Percentiles rank a stretch among this genome's conserved stretches.
Evolutionary conservation across 805 yeast species (phyloP).

Genomic region (Metschnikowia henanensis): DNA sequence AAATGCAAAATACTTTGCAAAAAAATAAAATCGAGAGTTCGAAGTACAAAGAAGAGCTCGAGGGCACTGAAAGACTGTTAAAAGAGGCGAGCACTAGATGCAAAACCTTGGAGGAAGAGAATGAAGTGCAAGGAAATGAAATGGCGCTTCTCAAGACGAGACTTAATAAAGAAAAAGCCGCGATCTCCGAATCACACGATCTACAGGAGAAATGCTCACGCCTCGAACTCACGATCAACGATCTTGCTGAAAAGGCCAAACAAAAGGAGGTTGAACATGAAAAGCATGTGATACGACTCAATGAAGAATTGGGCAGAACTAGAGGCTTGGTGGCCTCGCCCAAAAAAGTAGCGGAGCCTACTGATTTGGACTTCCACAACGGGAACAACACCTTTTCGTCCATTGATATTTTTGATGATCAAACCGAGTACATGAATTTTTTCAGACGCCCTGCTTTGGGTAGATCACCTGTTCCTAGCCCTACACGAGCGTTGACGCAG

Average conservation of each 20-base stretch:
- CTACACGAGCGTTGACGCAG: conserved; percentile 4
- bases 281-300: conserved; percentile 7
- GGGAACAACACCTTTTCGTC: conserved; percentile 13
- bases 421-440: conserved; percentile 12
- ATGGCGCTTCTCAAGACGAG: not conserved
- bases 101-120: not conserved
- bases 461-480: conserved; percentile 9
- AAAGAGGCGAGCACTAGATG: not conserved
- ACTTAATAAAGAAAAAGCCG: not conserved
- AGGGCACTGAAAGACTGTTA: not conserved
- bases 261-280: conserved; percentile 5
- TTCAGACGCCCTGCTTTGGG: conserved; percentile 5
- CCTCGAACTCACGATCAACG: not conserved
- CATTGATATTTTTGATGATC: conserved; percentile 16
- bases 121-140: not conserved
- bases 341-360: conserved; percentile 4
- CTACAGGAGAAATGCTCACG: not conserved
- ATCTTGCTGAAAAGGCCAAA: conserved; percentile 1
- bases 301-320: conserved; percentile 8
- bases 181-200: not conserved
- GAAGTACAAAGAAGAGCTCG: not conserved
- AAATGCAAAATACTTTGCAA: not conserved
- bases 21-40: not conserved
- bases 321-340: not conserved
- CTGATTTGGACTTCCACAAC: conserved; percentile 13